phyloP scores from a whole-genome alignment of 805 yeast species.

The Pichia heedii region DNA sequence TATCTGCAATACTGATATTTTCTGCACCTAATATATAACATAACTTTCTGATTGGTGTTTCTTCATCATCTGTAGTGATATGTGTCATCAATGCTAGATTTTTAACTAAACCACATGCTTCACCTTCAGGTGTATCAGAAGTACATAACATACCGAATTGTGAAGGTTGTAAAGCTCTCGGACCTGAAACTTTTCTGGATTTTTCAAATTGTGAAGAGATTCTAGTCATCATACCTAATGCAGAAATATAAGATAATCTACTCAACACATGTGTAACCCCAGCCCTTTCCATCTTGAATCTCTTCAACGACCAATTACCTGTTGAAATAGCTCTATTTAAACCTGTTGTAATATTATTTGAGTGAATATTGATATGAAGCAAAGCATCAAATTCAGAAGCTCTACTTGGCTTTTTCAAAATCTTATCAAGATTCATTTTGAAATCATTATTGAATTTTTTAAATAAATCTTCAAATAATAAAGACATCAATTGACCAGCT shows the following conservation, averaged over 20 bases:
- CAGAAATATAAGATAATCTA: constrained; percentile 85
- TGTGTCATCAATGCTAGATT: constrained; percentile 97
- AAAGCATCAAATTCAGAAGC: constrained; percentile 94
- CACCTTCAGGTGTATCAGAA: constrained; percentile 99
- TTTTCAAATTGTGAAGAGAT: constrained; percentile 98
- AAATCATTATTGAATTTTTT: constrained; percentile 93
- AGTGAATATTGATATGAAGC: constrained; percentile 79
- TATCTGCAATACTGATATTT: constrained; percentile 70
- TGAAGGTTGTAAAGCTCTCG: constrained; percentile 97
- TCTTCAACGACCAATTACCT: constrained; percentile 97
- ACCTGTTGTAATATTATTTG: constrained; percentile 89
- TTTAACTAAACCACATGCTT: constrained; percentile 97
- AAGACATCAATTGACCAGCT: constrained; percentile 95
- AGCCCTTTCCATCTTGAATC: constrained; percentile 99
- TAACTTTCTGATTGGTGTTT: constrained; percentile 69
- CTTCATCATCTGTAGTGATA: constrained; percentile 97
- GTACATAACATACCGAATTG: constrained; percentile 99
- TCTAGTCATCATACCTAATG: constrained; percentile 99
- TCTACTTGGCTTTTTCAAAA: constrained; percentile 85
- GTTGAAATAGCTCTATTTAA: constrained; percentile 95
- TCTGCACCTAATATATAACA: constrained; percentile 87
- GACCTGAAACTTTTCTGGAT: constrained; percentile 96
- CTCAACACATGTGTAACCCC: constrained; percentile 97
- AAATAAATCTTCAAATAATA: constrained; percentile 92
- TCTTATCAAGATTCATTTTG: constrained; percentile 89